Base-by-base conservation (phyloP, 2,329 filamentous ascomycete genomes). In the Nothomitra cinnamomea region DNA sequence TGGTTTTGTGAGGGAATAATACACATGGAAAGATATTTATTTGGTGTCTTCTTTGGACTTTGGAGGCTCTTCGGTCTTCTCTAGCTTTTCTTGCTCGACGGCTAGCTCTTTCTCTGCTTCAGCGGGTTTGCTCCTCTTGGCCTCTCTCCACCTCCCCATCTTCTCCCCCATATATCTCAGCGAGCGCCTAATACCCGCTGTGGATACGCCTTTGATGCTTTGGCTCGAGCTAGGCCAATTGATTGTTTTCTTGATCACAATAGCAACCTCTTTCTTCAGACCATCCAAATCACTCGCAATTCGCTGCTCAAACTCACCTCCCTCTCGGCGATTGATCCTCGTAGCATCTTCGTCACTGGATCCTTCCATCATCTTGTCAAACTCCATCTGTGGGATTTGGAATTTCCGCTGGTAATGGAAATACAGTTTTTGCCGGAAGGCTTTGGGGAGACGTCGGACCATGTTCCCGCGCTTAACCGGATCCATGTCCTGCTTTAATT, bases 381-480 rank as follows among this genome's bases (percentile, higher is more conserved):
- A 98, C 54, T 95, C 87, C 3, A 78, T 76, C 15, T 81, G 80
- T 0, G 90, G 87, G 43, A 98, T 92, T 54, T 78, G 77, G 62
- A 89, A 94, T 62, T 94, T 90, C 64, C 83, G 82, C 66, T 95
- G 89, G 66, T 95, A 98, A 62, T 89, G 82, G 67, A 95, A 95
- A 70, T 98, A 98, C 0, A 98, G 72, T 56, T 87, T 89, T 53
- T 85, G 79, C 38, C 92, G 80, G 74, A 98, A 96, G 4, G 81
- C 76, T 61, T 84, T 83, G 2, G 92, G 92, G 10, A 98, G 72
- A 12, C 92, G 83, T 3, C 92, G 81, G 8, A 98, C 90, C 87
- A 98, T 98, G 67, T 98, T 98, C 17, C 86, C 87, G 55, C 92
- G 82, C 62, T 85, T 88, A 55, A 86, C 70, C 0, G 89, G 86